Evolutionary conservation across 2,329 filamentous ascomycete species (phyloP).

Genomic region (Dactylonectria estremocensis): DNA sequence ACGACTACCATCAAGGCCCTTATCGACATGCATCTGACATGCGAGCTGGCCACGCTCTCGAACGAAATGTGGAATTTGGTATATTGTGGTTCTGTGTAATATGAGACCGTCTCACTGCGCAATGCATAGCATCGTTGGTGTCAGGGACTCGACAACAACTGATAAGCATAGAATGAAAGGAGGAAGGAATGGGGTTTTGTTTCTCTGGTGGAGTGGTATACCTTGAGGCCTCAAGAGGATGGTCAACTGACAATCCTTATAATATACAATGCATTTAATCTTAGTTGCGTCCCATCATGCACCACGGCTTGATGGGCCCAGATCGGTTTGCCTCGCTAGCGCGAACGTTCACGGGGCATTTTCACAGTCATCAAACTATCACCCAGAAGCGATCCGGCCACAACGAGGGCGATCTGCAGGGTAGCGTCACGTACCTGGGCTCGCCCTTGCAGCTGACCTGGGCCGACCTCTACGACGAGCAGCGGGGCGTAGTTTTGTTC

Average conservation of each 20-base stretch:
- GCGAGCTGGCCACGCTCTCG: neutral
- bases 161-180: neutral
- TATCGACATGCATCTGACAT: neutral
- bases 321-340: constrained; percentile 40
- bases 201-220: constrained; percentile 20
- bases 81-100: constrained; percentile 22
- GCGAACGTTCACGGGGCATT: constrained; percentile 43
- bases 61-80: neutral
- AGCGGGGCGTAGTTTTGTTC: constrained; percentile 38
- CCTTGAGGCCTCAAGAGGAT: neutral
- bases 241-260: constrained; percentile 14
- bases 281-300: constrained; percentile 16
- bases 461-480: constrained; percentile 39
- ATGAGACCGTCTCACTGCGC: constrained; percentile 18
- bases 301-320: constrained; percentile 36
- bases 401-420: constrained; percentile 17
- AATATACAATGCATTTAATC: constrained; percentile 32
- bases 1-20: neutral
- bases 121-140: constrained; percentile 35
- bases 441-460: constrained; percentile 41
- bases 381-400: constrained; percentile 10
- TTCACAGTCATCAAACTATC: constrained; percentile 43
- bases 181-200: constrained; percentile 1
- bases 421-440: constrained; percentile 41
- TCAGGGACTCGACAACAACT: constrained; percentile 28